These are phyloP conservation scores for Cryptococcus sp. DNA, from an alignment of 1,284 basidiomycete genomes.

Conservation along the genomic window DNA sequence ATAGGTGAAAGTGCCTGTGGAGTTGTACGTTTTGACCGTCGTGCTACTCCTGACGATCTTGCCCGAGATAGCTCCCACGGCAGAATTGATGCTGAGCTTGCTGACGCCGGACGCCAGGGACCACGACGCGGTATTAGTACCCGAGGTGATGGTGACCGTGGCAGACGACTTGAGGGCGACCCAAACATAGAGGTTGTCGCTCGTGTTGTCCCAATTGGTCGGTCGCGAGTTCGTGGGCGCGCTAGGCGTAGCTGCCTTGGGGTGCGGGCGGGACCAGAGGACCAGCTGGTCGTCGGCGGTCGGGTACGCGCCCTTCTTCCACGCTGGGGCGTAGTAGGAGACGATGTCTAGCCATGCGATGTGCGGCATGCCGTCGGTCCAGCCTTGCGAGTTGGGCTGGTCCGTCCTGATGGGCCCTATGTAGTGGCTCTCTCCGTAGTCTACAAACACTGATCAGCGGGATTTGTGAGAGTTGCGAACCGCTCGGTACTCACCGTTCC, in stretches of 20 bases:
- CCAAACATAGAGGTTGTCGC: conserved; percentile 63
- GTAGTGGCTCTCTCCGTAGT: conserved; percentile 54
- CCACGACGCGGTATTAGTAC: conserved; percentile 32
- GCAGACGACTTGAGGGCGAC: conserved; percentile 64
- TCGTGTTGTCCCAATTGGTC: conserved; percentile 38
- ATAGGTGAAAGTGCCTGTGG: conserved; percentile 36
- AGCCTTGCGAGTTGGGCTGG: conserved; percentile 46
- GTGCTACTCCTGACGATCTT: conserved; percentile 35
- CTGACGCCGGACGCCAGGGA: conserved; percentile 37
- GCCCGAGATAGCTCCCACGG: conserved; percentile 36
- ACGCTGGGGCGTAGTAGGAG: conserved; percentile 68
- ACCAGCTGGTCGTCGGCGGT: conserved; percentile 65
- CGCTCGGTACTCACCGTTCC: conserved; percentile 41
- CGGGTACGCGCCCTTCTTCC: conserved; percentile 72
- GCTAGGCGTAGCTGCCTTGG: conserved; percentile 57
- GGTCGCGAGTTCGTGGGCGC: conserved; percentile 40
- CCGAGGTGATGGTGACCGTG: conserved; percentile 57
- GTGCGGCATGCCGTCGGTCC: conserved; percentile 51
- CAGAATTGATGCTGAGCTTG: conserved; percentile 41
- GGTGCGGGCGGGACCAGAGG: conserved; percentile 73
- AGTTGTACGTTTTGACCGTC: conserved; percentile 36
- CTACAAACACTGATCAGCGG: conserved; percentile 19
- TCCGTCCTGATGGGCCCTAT: conserved; percentile 49
- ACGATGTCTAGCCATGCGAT: conserved; percentile 59
- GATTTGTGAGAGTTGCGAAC: neutral